Conservation (phyloP, 2,329 filamentous ascomycete genomes). For the Teratosphaeria gauchensis region DNA sequence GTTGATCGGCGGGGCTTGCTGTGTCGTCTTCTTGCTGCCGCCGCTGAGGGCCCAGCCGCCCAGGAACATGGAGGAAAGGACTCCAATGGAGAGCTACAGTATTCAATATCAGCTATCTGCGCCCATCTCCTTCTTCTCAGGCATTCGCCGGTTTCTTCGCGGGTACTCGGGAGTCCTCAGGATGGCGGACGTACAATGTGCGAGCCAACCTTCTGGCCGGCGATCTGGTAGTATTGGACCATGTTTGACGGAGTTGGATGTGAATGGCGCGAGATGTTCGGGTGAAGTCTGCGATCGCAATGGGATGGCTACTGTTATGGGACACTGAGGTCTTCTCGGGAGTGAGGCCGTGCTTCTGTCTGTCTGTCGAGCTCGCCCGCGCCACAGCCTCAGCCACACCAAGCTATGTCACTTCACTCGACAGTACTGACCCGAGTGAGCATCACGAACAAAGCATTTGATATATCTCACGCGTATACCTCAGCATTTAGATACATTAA, state of each 20-base stretch:
- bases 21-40: slow-evolving; percentile 38
- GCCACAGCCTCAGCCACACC: background rate
- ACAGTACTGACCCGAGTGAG: background rate
- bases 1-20: slow-evolving; percentile 49
- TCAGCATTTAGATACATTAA: background rate
- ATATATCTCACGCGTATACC: background rate
- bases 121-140: background rate
- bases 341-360: background rate
- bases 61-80: slow-evolving; percentile 41
- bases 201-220: slow-evolving; percentile 45
- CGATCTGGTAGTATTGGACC: slow-evolving; percentile 44
- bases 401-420: no score
- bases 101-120: background rate
- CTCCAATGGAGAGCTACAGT: slow-evolving; percentile 50
- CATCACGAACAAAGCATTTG: background rate
- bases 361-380: background rate
- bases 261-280: background rate
- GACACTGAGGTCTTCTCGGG: background rate
- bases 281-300: slow-evolving; percentile 1
- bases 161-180: background rate
- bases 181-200: slow-evolving; percentile 37
- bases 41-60: slow-evolving; percentile 35
- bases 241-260: slow-evolving; percentile 24
- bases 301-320: background rate
- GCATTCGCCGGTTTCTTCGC: background rate